Percentiles rank a stretch among this genome's conserved stretches.
Conservation (phyloP, 2,329 filamentous ascomycete genomes). For the Aureobasidium mangrovei region DNA sequence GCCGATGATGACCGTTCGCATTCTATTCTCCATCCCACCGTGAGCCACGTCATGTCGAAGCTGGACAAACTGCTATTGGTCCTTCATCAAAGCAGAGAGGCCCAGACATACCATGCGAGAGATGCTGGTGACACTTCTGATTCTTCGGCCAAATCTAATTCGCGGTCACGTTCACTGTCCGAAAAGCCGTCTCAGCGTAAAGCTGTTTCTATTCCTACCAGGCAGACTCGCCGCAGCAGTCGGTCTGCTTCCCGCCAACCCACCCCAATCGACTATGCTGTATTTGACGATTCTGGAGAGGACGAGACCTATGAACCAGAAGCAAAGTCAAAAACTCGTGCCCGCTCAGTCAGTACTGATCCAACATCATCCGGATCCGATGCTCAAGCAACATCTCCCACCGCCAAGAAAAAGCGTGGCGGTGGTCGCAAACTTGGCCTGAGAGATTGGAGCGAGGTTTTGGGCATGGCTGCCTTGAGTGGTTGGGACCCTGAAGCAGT, state of each 20-base stretch:
- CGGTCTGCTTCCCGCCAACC: not conserved
- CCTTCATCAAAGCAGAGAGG: conserved; percentile 49
- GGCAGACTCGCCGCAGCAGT: not conserved
- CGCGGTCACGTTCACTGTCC: not conserved
- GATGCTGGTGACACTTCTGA: conserved; percentile 3
- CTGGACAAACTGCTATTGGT: conserved; percentile 62
- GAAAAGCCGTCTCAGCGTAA: not conserved
- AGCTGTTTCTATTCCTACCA: not conserved
- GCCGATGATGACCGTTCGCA: conserved; percentile 63
- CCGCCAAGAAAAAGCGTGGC: not conserved
- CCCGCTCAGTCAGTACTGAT: not conserved
- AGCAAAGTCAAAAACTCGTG: not conserved
- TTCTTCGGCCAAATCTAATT: conserved; percentile 1
- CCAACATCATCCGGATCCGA: not conserved
- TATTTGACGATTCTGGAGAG: conserved; percentile 5
- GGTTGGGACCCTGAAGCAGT: conserved; percentile 60
- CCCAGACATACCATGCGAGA: conserved; percentile 16
- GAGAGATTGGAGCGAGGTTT: conserved; percentile 77
- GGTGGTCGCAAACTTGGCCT: conserved; percentile 31
- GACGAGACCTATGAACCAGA: conserved; percentile 8
- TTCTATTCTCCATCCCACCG: conserved; percentile 55
- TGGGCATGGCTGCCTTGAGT: conserved; percentile 66
- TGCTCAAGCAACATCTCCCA: not conserved
- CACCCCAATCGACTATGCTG: not conserved
- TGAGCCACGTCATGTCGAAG: conserved; percentile 60